phyloP scores from a whole-genome alignment of 2,329 filamentous ascomycete genomes.

The Alternaria triticina region DNA sequence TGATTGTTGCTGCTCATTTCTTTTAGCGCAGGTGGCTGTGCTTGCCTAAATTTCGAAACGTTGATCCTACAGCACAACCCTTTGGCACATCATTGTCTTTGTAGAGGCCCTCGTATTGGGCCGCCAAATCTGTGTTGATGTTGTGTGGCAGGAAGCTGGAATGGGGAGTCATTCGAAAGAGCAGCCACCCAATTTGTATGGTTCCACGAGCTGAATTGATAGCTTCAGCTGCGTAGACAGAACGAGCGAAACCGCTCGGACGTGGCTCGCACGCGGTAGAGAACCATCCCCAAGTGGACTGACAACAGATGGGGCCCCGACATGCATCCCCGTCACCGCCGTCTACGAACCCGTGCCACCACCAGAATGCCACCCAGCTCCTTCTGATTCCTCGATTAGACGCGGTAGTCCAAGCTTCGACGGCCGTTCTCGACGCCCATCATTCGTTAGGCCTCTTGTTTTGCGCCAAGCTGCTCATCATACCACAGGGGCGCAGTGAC shows the following conservation, averaged over 20 bases:
- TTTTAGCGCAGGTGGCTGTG: constrained; percentile 42
- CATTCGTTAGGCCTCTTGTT: constrained; percentile 23
- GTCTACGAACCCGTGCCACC: constrained; percentile 33
- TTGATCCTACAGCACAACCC: constrained; percentile 14
- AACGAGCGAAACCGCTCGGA: constrained; percentile 24
- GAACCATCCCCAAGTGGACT: constrained; percentile 19
- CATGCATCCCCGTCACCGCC: constrained; percentile 11
- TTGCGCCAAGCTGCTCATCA: constrained; percentile 10
- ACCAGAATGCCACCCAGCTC: constrained; percentile 21
- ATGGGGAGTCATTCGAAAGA: constrained; percentile 3
- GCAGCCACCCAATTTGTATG: constrained; percentile 9
- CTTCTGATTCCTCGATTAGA: constrained; percentile 8
- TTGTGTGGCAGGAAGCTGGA: neutral
- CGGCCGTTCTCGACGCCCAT: constrained; percentile 6
- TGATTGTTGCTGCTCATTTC: constrained; percentile 24
- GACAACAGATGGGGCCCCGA: constrained; percentile 15
- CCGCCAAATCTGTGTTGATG: neutral
- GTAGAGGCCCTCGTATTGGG: neutral
- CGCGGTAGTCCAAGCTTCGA: constrained; percentile 18
- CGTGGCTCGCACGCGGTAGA: constrained; percentile 28
- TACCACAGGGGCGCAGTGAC: constrained; percentile 21
- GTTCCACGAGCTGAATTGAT: constrained; percentile 30
- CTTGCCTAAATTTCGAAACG: constrained; percentile 20
- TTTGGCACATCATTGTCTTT: constrained; percentile 13
- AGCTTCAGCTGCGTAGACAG: constrained; percentile 24